Evolutionary conservation across 495 filamentous ascomycete genomes (phyloP).

Genomic region (Hypoxylon perforatum): DNA sequence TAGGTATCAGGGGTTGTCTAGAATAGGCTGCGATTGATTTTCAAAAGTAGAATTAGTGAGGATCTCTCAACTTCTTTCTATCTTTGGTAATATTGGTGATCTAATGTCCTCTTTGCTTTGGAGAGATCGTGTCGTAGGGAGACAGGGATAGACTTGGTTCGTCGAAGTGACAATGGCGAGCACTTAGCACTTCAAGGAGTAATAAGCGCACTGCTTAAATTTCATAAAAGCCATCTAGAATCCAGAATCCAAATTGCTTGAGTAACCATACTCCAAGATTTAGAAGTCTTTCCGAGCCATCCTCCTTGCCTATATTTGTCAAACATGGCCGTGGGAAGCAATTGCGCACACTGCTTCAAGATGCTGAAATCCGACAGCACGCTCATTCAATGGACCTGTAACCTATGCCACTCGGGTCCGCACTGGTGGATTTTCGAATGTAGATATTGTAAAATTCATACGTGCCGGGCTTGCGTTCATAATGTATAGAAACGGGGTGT

Average conservation of each 20-base stretch:
- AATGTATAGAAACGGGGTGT: conserved; percentile 56
- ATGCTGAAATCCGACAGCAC: conserved; percentile 82
- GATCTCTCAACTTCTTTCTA: neutral
- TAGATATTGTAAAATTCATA: conserved; percentile 79
- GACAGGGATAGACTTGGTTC: neutral
- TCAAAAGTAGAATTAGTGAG: neutral
- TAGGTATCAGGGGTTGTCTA: conserved; percentile 7
- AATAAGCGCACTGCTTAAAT: neutral
- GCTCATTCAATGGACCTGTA: conserved; percentile 80
- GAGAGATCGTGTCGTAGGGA: neutral
- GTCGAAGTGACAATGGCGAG: neutral
- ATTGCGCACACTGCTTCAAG: conserved; percentile 76
- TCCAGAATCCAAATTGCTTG: neutral
- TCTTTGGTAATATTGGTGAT: neutral
- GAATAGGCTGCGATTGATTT: neutral
- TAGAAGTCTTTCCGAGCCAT: neutral
- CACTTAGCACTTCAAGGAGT: neutral
- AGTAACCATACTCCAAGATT: neutral
- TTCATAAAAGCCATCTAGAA: neutral
- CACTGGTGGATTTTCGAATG: conserved; percentile 88
- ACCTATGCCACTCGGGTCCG: conserved; percentile 79
- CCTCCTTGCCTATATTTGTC: neutral
- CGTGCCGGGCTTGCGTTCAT: conserved; percentile 73
- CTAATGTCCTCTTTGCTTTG: neutral
- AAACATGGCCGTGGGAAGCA: conserved; percentile 70